These are phyloP conservation scores for Fusarium robinianum DNA, from an alignment of 2,329 filamentous ascomycete species.

Conservation along the genomic window DNA sequence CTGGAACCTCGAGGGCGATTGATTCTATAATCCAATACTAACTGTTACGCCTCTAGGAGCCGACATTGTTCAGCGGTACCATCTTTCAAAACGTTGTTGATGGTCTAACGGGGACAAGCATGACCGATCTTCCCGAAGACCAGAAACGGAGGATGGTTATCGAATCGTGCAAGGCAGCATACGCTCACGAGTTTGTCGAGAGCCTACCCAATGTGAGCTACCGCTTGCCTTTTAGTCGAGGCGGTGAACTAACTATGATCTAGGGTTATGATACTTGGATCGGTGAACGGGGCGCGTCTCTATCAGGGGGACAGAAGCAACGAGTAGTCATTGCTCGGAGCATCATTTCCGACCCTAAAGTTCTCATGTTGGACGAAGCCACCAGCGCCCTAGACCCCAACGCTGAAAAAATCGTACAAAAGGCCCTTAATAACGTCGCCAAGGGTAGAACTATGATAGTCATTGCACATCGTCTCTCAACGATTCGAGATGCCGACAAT, in stretches of 20 bases:
- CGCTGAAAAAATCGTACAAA: conserved; percentile 57
- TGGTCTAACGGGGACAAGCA: conserved; percentile 48
- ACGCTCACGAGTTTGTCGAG: conserved; percentile 58
- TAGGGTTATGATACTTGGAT: conserved; percentile 64
- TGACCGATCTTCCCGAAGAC: conserved; percentile 45
- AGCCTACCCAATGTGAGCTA: conserved; percentile 46
- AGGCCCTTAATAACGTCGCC: conserved; percentile 58
- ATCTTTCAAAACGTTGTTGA: conserved; percentile 58
- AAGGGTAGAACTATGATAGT: conserved; percentile 66
- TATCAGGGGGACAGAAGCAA: conserved; percentile 71
- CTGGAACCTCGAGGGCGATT: no score
- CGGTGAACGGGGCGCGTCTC: conserved; percentile 66
- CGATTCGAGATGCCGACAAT: conserved; percentile 64
- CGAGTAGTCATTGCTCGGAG: conserved; percentile 68
- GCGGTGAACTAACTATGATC: background rate
- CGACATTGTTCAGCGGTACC: conserved; percentile 57
- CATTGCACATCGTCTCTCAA: conserved; percentile 65
- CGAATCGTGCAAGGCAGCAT: conserved; percentile 55
- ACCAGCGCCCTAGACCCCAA: conserved; percentile 61
- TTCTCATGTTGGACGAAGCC: conserved; percentile 71
- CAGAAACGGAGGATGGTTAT: conserved; percentile 51
- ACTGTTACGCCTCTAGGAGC: conserved; percentile 55
- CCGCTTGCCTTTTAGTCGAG: conserved; percentile 20
- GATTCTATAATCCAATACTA: no score
- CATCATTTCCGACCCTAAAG: conserved; percentile 65